Base-by-base conservation (phyloP, 768 basidiomycete genomes). In the Tylopilus cervinicoccineus region DNA sequence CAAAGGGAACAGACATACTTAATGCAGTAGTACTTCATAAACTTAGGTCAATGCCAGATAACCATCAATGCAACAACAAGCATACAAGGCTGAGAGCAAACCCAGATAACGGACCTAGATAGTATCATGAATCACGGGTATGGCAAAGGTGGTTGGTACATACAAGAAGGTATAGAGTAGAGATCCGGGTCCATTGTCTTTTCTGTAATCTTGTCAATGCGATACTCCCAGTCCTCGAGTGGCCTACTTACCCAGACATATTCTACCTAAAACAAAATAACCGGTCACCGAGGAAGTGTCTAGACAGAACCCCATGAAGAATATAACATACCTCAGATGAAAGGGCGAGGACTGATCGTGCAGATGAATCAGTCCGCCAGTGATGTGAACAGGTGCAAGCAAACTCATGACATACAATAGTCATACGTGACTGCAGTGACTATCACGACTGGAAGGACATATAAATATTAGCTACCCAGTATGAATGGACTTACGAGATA, bases 91-190 rank as follows among this genome's bases (percentile, higher is more conserved):
- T 16, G 36, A 13, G 4, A 36, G 20, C 19, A 52, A 9, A n/a
- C 50, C 53, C 22, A 16, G 9, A 47, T 54, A 54, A 26, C 50
- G 50, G 20, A 54, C 45, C 53, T 54, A 11, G n/a, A n/a, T 23
- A 12, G 12, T n/a, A 8, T n/a, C 13, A 8, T 29, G 0, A 24
- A 9, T 14, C 6, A 16, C 9, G 9, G 20, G 9, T 7, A 32
- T 13, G 2, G 4, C 6, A 3, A 14, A 6, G 6, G 5, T 13
- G 14, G 23, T 36, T 6, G 13, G n/a, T 14, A 36, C 40, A 6
- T 34, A 54, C 53, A 0, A 54, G 9, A 31, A 46, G 16, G 26
- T 47, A 54, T 6, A 33, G 10, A 6, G 27, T 40, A 11, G 53
- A 52, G 17, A 54, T 20, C 45, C 38, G 44, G 5, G 50, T 47